These are phyloP conservation scores for Verticillium klebahnii DNA, from an alignment of 2,329 filamentous ascomycete species.

Conservation along the genomic window DNA sequence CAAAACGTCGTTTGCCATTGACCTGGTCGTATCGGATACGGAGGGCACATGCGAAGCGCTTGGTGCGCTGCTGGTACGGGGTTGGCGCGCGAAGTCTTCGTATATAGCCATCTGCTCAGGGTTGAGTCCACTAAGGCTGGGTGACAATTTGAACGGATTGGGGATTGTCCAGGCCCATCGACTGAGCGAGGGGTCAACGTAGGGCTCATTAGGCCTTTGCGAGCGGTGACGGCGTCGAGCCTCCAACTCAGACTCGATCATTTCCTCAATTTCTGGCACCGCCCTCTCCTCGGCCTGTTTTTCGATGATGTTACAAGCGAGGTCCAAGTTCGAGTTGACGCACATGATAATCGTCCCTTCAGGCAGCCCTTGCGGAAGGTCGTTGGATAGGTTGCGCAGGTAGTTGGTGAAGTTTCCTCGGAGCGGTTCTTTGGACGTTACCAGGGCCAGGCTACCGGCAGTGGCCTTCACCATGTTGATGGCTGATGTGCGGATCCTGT, in stretches of 20 bases:
- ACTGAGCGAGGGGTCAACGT: conserved; percentile 75
- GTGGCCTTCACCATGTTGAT: conserved; percentile 94
- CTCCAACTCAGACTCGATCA: conserved; percentile 78
- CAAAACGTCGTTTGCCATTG: conserved; percentile 59
- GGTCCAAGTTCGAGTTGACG: conserved; percentile 94
- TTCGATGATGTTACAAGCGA: conserved; percentile 90
- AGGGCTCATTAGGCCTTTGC: conserved; percentile 75
- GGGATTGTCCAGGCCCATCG: conserved; percentile 93
- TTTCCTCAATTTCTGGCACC: conserved; percentile 88
- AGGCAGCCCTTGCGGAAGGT: conserved; percentile 76
- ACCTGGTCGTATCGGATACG: conserved; percentile 55
- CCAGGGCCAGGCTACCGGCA: conserved; percentile 86
- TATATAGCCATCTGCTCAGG: conserved; percentile 93
- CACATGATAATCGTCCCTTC: conserved; percentile 98
- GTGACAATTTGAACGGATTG: conserved; percentile 83
- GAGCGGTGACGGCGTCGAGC: conserved; percentile 70
- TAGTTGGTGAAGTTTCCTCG: conserved; percentile 97
- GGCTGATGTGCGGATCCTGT: conserved; percentile 77
- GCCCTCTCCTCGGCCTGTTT: conserved; percentile 93
- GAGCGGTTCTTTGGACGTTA: conserved; percentile 97
- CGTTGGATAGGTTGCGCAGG: conserved; percentile 66
- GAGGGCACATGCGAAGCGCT: conserved; percentile 52
- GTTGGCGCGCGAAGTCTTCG: conserved; percentile 88
- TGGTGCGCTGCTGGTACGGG: conserved; percentile 56
- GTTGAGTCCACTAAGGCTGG: conserved; percentile 67